Conservation (phyloP, 2,329 filamentous ascomycete species). For the Alternaria ventricosa region DNA sequence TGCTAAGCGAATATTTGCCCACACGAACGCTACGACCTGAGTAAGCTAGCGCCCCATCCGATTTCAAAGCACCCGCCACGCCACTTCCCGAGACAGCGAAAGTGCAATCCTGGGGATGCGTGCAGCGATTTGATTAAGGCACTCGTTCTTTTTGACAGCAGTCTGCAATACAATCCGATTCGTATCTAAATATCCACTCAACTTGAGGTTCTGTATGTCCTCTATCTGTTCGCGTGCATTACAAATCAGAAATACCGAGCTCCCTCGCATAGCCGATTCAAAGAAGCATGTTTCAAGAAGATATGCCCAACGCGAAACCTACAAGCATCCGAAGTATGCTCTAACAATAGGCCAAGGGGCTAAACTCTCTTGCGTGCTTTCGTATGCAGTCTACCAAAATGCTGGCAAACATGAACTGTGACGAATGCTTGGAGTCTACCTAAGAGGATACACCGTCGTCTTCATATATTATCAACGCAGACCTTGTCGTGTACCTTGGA, state of each 20-base stretch:
- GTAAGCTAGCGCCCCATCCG: constrained; percentile 18
- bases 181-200: background rate
- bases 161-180: background rate
- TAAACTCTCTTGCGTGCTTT: background rate
- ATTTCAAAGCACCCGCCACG: constrained; percentile 16
- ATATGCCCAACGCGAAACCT: background rate
- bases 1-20: constrained; percentile 21
- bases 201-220: background rate
- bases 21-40: constrained; percentile 9
- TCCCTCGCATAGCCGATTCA: background rate
- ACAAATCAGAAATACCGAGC: background rate
- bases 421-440: no score
- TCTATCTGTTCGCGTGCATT: background rate
- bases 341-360: background rate
- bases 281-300: background rate
- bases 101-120: constrained; percentile 3
- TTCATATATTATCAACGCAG: background rate
- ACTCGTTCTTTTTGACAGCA: background rate
- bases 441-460: background rate
- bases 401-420: no score
- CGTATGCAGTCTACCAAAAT: background rate
- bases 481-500: background rate
- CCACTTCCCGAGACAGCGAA: background rate
- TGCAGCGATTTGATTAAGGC: background rate
- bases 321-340: background rate